Conservation (phyloP, 176 grass and related monocot species). For the barley (Hordeum vulgare) region DNA sequence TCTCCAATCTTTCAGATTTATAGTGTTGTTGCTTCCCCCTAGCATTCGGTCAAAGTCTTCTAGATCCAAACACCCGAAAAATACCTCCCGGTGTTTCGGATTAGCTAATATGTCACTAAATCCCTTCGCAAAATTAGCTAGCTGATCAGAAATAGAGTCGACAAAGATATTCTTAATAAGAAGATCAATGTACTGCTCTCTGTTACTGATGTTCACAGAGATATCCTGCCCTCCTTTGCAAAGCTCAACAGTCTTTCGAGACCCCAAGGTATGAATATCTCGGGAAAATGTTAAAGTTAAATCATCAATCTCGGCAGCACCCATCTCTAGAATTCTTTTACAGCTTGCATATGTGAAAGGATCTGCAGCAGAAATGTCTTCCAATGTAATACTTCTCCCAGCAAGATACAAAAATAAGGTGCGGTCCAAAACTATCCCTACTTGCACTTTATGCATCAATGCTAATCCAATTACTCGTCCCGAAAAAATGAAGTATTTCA, state of each 20-base stretch:
- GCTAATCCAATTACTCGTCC: conserved; percentile 91
- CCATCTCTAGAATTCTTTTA: conserved; percentile 88
- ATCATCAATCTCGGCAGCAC: conserved; percentile 70
- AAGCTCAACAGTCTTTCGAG: conserved; percentile 67
- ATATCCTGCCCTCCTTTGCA: conserved; percentile 77
- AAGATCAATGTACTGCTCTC: conserved; percentile 71
- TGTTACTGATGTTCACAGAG: conserved; percentile 75
- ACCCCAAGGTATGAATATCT: conserved; percentile 71
- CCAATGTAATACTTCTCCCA: conserved; percentile 70
- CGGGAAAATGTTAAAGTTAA: conserved; percentile 77
- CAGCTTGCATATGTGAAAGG: conserved; percentile 76
- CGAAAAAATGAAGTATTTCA: conserved; percentile 86
- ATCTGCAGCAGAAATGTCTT: conserved; percentile 81
- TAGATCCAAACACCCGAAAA: conserved; percentile 82
- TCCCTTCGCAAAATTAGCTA: conserved; percentile 59
- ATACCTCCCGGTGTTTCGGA: conserved; percentile 42
- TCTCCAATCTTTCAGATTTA: conserved; percentile 92
- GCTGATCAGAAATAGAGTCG: conserved; percentile 71
- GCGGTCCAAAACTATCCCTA: conserved; percentile 79
- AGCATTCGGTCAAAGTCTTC: conserved; percentile 85
- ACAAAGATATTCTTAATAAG: conserved; percentile 86
- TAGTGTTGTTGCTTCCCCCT: conserved; percentile 53
- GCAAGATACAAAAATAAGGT: conserved; percentile 82
- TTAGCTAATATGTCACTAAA: conserved; percentile 82
- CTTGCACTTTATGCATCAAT: conserved; percentile 98